Evolutionary conservation across 495 filamentous ascomycete genomes (phyloP).

Genomic region (Penicillium coprophilum): DNA sequence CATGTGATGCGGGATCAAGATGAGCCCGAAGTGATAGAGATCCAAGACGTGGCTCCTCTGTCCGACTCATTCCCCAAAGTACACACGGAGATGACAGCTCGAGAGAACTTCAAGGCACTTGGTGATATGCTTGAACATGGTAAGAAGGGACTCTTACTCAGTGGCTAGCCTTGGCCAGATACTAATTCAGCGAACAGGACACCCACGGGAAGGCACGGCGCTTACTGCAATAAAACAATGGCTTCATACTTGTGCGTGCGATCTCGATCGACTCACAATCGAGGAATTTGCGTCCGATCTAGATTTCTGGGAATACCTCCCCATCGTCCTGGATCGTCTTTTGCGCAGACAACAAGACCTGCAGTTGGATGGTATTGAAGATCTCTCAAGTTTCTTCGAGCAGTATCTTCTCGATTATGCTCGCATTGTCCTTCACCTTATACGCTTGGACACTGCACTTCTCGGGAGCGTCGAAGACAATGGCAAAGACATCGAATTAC

Average conservation of each 20-base stretch:
- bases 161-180: neutral
- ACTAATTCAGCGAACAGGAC: conserved; percentile 26
- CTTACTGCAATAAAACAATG: conserved; percentile 35
- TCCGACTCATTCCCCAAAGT: conserved; percentile 40
- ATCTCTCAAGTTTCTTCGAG: conserved; percentile 30
- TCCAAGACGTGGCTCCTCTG: conserved; percentile 31
- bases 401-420: conserved; percentile 40
- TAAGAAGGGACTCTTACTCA: conserved; percentile 19
- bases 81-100: conserved; percentile 22
- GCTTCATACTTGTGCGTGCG: conserved; percentile 34
- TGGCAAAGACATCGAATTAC: conserved; percentile 26
- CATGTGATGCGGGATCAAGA: conserved; percentile 34
- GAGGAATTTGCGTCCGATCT: conserved; percentile 35
- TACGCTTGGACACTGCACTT: conserved; percentile 33
- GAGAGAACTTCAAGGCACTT: conserved; percentile 43
- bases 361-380: conserved; percentile 29
- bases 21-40: conserved; percentile 37
- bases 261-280: conserved; percentile 32
- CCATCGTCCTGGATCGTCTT: conserved; percentile 42
- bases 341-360: conserved; percentile 41
- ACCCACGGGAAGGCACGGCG: conserved; percentile 27
- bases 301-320: conserved; percentile 56
- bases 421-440: conserved; percentile 36
- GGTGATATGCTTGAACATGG: conserved; percentile 45
- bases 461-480: conserved; percentile 23